Evolutionary conservation across 23 red algal genomes (phyloP), one percentile per base, ranked within the genome.

Genomic region (Gracilaria gracilis): DNA sequence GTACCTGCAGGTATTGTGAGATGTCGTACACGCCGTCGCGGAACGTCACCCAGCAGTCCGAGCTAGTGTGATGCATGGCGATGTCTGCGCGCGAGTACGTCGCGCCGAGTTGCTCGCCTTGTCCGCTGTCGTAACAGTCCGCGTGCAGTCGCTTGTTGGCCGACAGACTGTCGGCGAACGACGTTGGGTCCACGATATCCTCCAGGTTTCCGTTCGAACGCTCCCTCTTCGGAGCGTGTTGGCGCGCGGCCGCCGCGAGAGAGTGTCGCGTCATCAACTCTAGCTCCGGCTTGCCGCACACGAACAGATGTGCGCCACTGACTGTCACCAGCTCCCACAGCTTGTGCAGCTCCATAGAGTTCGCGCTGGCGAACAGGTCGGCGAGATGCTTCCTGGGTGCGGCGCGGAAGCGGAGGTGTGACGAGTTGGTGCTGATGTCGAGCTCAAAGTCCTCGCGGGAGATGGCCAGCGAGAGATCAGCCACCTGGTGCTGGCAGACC

Each of bases 381-480:
- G 25, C 6, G 1, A 83, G 1, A 31, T 65, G 80, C n/a, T 83
- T 83, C 24, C 80, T 29, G 1, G 25, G 50, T n/a, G 28, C 50
- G 8, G 48, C 4, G 29, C 80, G 32, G 31, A 83, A 83, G 1
- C 9, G 12, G 7, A 83, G 27, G 11, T 83, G 50, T 2, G 4
- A 1, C 2, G 37, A 29, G 29, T 61, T 64, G 8, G 9, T 42
- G 48, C 8, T 36, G 13, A 1, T 83, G 25, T 83, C 80, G 9
- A 83, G 51, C 25, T 83, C 80, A 36, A 83, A 31, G 38, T 83
- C 80, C n/a, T 83, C 80, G 28, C 57, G 80, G 14, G 80, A 83
- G 5, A 83, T 36, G 0, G 80, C 80, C 4, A 83, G 29, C 13
- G 80, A 83, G 15, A 83, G 44, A 12, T 65, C 31, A 25, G 57